Conservation (phyloP, 2,329 filamentous ascomycete genomes). For the Monosporascus sp. region DNA sequence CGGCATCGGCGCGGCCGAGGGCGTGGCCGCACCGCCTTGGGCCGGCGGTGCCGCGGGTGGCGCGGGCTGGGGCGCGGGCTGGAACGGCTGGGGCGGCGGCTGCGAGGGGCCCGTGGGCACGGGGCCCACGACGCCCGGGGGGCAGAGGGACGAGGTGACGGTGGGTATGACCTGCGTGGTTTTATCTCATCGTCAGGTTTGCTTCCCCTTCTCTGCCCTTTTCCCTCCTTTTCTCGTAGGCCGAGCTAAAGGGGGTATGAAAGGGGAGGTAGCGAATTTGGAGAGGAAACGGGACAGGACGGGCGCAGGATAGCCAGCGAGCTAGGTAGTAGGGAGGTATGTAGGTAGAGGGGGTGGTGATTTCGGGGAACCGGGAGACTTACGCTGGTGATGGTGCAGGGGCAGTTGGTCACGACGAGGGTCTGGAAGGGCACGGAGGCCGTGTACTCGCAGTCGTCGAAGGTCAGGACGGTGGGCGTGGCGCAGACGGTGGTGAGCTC, state of each 20-base stretch:
- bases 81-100: not conserved
- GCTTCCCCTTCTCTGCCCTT: constrained; percentile 7
- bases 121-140: constrained; percentile 6
- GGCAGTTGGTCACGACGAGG: constrained; percentile 50
- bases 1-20: no score
- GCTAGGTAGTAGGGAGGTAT: not conserved
- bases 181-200: constrained; percentile 5
- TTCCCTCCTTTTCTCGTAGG: constrained; percentile 6
- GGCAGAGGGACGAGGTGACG: constrained; percentile 16
- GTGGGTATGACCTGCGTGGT: constrained; percentile 11
- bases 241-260: not conserved
- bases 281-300: not conserved
- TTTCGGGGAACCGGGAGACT: constrained; percentile 4
- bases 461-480: constrained; percentile 44
- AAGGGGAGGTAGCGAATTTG: not conserved
- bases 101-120: not conserved
- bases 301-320: not conserved
- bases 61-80: no score
- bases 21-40: no score
- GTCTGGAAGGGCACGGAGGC: constrained; percentile 45
- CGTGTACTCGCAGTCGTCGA: constrained; percentile 46
- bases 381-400: constrained; percentile 38
- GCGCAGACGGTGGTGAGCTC: constrained; percentile 30
- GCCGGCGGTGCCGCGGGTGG: no score
- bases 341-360: not conserved